Base-by-base conservation (phyloP, 2,329 filamentous ascomycete genomes). In the Emmonsia crescens region DNA sequence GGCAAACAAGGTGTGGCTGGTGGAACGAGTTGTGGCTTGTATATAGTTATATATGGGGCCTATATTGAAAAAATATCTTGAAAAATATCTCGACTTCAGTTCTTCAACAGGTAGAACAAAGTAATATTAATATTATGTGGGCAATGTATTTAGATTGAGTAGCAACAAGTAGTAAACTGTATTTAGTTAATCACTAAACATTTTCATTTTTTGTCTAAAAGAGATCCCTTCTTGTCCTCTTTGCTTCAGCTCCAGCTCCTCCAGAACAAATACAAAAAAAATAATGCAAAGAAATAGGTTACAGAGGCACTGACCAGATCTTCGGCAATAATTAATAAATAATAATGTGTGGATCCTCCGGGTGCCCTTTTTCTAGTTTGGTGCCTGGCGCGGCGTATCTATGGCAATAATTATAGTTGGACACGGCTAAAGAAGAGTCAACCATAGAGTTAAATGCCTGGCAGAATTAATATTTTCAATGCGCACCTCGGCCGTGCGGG, bases 401-500 rank as follows among this genome's bases (percentile, higher is more conserved):
- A 14, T 42, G 16, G 40, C 12, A 16, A 19, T 2, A n/a, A 42
- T 3, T n/a, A 5, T 42, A 40, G 40, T 16, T 44, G 40, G 19
- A 16, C 16, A 44, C n/a, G 40, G 40, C 40, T 44, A n/a, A n/a
- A n/a, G n/a, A n/a, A n/a, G n/a, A n/a, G n/a, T n/a, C n/a, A n/a
- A n/a, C n/a, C n/a, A n/a, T n/a, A n/a, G n/a, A n/a, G n/a, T n/a
- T n/a, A n/a, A n/a, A n/a, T n/a, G 40, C 16, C 40, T 8, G 16
- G 5, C 16, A n/a, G 8, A n/a, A 19, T 5, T 19, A 42, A 44
- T 19, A 16, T 6, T 16, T n/a, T 3, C 5, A 38, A 40, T 16
- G n/a, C 33, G 38, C 57, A 59, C 57, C 57, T 59, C 57, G 57
- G 57, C 44, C 57, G 42, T 49, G 57, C 44, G 57, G 57, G 44